Conservation (phyloP, 2,329 filamentous ascomycete species). For the Aspergillus tanneri region DNA sequence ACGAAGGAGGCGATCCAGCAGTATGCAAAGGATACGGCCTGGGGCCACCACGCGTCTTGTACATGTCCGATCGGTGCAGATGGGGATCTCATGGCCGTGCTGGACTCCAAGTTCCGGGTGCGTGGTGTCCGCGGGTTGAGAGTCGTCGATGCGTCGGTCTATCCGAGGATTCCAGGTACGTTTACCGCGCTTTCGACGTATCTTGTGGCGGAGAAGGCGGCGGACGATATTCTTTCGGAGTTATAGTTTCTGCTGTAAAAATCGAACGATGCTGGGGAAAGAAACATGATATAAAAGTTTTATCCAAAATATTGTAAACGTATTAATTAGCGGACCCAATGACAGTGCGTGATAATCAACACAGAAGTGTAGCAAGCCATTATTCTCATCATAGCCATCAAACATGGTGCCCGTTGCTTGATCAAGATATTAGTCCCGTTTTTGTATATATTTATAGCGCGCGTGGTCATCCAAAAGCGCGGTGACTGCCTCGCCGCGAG, state of each 20-base stretch:
- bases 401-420: neutral
- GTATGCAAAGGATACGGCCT: conserved; percentile 52
- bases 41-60: conserved; percentile 59
- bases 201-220: conserved; percentile 62
- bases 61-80: conserved; percentile 57
- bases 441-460: neutral
- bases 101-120: conserved; percentile 59
- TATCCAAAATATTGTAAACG: too few species aligned
- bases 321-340: too few species aligned
- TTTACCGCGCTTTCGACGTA: conserved; percentile 55
- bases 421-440: neutral
- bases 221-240: conserved; percentile 53
- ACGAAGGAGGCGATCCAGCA: conserved; percentile 48
- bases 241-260: too few species aligned
- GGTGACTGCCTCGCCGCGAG: neutral
- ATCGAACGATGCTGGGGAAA: too few species aligned
- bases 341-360: too few species aligned
- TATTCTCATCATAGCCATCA: neutral
- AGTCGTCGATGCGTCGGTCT: conserved; percentile 63
- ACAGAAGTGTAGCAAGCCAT: too few species aligned
- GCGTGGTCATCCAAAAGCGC: neutral
- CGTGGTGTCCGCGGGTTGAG: conserved; percentile 55
- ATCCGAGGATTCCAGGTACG: conserved; percentile 56
- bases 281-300: too few species aligned
- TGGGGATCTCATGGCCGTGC: conserved; percentile 54